These are phyloP conservation scores for Lepidopterella palustris DNA, from an alignment of 495 filamentous ascomycete species.

Conservation along the genomic window DNA sequence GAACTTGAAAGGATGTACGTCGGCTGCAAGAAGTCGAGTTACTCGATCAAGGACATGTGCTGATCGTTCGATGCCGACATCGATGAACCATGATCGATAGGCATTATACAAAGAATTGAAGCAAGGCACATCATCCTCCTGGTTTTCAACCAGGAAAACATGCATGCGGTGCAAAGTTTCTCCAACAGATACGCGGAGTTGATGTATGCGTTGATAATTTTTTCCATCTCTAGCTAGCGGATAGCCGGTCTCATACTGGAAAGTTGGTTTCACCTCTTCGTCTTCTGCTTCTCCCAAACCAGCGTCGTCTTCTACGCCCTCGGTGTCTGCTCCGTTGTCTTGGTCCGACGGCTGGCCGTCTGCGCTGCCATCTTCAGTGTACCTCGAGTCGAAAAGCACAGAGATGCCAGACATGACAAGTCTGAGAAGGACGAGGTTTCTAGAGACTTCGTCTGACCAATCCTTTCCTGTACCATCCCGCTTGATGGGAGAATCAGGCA, in stretches of 20 bases:
- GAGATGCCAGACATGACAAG: constrained; percentile 83
- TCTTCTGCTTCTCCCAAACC: constrained; percentile 69
- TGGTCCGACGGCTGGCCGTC: constrained; percentile 31
- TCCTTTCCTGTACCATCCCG: constrained; percentile 93
- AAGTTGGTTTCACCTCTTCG: constrained; percentile 71
- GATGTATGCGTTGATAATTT: constrained; percentile 68
- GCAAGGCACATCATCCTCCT: constrained; percentile 92
- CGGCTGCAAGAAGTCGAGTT: constrained; percentile 69
- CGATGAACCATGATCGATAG: constrained; percentile 93
- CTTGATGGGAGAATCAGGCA: constrained; percentile 76
- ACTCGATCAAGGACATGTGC: constrained; percentile 89
- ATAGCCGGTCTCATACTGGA: constrained; percentile 82
- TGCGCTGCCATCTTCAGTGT: constrained; percentile 1
- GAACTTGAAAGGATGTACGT: constrained; percentile 88
- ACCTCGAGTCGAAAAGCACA: constrained; percentile 74
- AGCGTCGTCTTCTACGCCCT: constrained; percentile 45
- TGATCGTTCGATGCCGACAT: constrained; percentile 92
- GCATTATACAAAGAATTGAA: constrained; percentile 89
- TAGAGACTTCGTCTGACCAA: constrained; percentile 93
- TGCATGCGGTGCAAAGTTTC: constrained; percentile 75
- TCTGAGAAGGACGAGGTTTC: constrained; percentile 78
- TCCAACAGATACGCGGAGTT: constrained; percentile 72
- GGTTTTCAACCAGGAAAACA: constrained; percentile 69
- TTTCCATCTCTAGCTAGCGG: constrained; percentile 56
- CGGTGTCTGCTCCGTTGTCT: constrained; percentile 44